Evolutionary conservation across 768 basidiomycete species (phyloP), one percentile per base, ranked within the genome.

Genomic region (Peribolospora kevripleyi): DNA sequence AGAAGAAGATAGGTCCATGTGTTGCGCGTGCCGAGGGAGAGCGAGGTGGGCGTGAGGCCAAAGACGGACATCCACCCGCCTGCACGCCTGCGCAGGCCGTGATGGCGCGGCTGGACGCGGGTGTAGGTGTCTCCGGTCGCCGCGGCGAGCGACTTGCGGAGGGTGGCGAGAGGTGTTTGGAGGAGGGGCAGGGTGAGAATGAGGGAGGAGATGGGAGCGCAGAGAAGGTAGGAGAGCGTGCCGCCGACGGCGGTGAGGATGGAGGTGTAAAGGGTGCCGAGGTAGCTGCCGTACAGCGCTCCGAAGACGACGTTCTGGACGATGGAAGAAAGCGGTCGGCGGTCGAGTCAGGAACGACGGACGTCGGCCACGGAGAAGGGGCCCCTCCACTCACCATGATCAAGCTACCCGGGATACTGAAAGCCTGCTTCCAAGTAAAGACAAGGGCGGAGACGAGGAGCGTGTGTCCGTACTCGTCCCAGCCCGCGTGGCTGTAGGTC

Each of bases 381-480:
- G 52, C 25, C 25, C 25, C 25, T 25, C 25, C 25, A 45, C 5
- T 10, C 5, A 53, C 6, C 13, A 53, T 43, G n/a, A 40, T n/a
- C 51, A 6, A 8, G 46, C 52, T 53, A 61, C 25, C 25, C 25
- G 25, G 25, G 25, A 25, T 25, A 1, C 25, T 25, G 51, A 65
- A 65, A 41, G 60, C 59, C 57, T 65, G 64, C 52, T 65, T 65
- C 57, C 58, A 65, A 38, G 63, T 52, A 56, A 65, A 63, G 8
- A 65, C 54, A 5, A 59, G 42, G 1, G 58, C 51, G 3, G 63
- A 54, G 41, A 65, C 64, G 48, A 51, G 43, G 38, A 61, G 57
- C 13, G 63, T 58, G 55, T 65, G 64, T 9, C 55, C 37, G 45
- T 57, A 60, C 53, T 59, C 62, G 42, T 48, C 2, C 50, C 39